phyloP scores from a whole-genome alignment of 106 monocot species.

The Allium cepa region DNA sequence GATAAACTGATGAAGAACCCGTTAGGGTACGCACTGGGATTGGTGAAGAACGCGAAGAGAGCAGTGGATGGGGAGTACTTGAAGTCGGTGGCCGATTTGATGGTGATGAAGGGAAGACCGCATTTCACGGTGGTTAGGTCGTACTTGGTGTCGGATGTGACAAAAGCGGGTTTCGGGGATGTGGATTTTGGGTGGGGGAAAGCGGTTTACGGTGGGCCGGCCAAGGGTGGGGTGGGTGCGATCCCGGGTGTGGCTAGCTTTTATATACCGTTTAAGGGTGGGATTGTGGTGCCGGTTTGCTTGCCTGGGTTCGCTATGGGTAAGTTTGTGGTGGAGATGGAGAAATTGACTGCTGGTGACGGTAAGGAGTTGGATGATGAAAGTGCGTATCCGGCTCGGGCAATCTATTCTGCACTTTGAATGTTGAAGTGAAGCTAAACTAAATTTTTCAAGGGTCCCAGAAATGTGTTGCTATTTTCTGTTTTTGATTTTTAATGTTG shows the following conservation, averaged over 20 bases:
- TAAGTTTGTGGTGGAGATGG: conserved; percentile 44
- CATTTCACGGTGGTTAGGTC: conserved; percentile 33
- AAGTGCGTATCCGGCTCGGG: neutral
- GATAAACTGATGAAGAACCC: conserved; percentile 29
- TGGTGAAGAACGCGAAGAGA: conserved; percentile 41
- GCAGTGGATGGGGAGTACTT: conserved; percentile 48
- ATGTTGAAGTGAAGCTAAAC: too few relatives aligned
- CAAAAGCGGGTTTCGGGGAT: conserved; percentile 26
- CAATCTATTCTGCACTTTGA: neutral
- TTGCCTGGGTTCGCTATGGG: conserved; percentile 47
- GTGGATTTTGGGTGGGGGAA: conserved; percentile 73
- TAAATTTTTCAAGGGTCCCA: too few relatives aligned
- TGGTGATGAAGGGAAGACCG: conserved; percentile 47
- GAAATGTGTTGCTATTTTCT: too few relatives aligned
- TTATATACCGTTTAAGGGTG: conserved; percentile 32
- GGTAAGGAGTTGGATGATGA: neutral
- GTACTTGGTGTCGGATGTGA: conserved; percentile 56
- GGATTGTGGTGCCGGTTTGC: conserved; percentile 41
- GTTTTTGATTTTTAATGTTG: too few relatives aligned
- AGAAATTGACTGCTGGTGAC: neutral
- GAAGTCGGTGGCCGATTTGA: conserved; percentile 44
- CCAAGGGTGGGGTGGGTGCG: conserved; percentile 40
- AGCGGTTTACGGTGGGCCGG: conserved; percentile 42
- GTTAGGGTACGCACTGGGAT: conserved; percentile 41
- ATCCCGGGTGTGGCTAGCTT: conserved; percentile 50